Conservation (phyloP, 345 rosid species). For the Angophora floribunda region DNA sequence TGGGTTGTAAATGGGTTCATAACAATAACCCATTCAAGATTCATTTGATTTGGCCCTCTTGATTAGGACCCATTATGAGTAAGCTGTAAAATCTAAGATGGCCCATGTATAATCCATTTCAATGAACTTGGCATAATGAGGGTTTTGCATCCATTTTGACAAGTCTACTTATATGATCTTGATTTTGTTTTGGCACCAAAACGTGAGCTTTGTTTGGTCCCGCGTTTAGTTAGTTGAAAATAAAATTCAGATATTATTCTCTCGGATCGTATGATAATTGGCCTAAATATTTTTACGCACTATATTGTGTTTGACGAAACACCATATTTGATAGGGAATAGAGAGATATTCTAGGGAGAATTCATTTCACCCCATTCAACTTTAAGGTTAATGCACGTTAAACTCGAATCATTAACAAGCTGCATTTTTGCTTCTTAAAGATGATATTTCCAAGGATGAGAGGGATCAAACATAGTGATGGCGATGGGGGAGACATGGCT, state of each 20-base stretch:
- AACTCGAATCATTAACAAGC: neutral
- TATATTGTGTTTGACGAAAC: neutral
- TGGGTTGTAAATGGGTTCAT: no score
- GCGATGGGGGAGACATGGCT: neutral
- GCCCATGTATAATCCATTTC: no score
- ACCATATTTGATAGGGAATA: neutral
- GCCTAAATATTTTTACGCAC: neutral
- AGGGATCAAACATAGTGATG: neutral
- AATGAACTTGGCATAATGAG: no score
- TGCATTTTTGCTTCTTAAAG: neutral
- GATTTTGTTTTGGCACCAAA: no score
- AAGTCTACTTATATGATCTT: no score
- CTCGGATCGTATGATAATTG: neutral
- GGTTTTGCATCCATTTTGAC: no score
- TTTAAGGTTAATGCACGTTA: neutral
- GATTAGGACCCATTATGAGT: no score
- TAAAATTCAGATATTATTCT: neutral
- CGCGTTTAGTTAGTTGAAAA: no score
- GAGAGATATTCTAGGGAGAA: neutral
- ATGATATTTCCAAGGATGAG: neutral
- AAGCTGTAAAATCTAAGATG: no score
- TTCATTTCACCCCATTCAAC: neutral
- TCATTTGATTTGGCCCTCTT: no score
- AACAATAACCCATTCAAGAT: no score
- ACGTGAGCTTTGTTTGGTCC: no score